Conservation (phyloP, 2,329 filamentous ascomycete species). For the Hortaea werneckii region DNA sequence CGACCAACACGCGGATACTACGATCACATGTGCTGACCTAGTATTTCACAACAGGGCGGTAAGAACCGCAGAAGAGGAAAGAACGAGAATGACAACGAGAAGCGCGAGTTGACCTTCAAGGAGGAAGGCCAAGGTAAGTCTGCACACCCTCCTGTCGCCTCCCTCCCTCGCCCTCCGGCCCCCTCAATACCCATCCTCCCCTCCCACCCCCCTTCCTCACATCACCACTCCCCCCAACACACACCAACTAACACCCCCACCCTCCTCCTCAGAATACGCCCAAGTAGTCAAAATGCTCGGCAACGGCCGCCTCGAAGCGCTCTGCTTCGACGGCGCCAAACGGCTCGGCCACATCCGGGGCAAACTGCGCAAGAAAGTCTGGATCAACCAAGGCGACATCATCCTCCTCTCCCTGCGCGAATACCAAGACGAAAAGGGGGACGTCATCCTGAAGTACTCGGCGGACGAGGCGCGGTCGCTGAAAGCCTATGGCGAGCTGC, state of each 20-base stretch:
- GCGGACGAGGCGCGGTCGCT: conserved; percentile 89
- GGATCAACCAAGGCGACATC: conserved; percentile 98
- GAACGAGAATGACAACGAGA: conserved; percentile 81
- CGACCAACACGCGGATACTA: no score
- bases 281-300: conserved; percentile 93
- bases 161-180: neutral
- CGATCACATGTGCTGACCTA: no score
- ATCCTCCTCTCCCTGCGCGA: conserved; percentile 80
- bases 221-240: neutral
- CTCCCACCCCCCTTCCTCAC: conserved; percentile 8
- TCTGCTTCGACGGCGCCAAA: conserved; percentile 91
- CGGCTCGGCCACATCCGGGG: conserved; percentile 78
- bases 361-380: conserved; percentile 99
- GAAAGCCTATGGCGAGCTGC: conserved; percentile 95
- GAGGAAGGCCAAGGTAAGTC: conserved; percentile 77
- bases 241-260: conserved; percentile 1
- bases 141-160: neutral
- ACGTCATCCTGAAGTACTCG: conserved; percentile 90
- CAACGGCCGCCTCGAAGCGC: conserved; percentile 83
- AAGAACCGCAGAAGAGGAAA: conserved; percentile 98
- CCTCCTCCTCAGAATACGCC: conserved; percentile 54
- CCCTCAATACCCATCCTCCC: neutral
- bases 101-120: conserved; percentile 97
- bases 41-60: conserved; percentile 51
- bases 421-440: conserved; percentile 89